A percentile compares a stretch with the other conserved stretches of the same genome.
phyloP scores from a whole-genome alignment of 2,329 filamentous ascomycete species.

The Arthrinium phaeospermum region DNA sequence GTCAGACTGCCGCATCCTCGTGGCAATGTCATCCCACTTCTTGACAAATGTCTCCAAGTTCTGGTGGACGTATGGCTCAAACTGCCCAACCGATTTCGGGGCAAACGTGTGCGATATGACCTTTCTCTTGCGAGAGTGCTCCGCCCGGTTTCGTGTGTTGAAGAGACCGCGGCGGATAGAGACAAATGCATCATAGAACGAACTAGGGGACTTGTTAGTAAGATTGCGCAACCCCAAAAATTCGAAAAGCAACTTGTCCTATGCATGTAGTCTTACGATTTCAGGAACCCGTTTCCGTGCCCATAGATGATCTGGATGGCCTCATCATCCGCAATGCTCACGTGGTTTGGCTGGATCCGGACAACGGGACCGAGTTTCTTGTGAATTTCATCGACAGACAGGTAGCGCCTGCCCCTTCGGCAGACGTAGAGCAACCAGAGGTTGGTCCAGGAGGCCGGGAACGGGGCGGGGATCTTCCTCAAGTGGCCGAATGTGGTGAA shows the following conservation, averaged over 20 bases:
- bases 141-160: conserved; percentile 81
- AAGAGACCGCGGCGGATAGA: conserved; percentile 86
- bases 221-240: too few species aligned
- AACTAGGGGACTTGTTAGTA: background rate
- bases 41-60: conserved; percentile 77
- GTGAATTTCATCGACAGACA: conserved; percentile 73
- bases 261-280: conserved; percentile 57
- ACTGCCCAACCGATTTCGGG: conserved; percentile 79
- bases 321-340: conserved; percentile 80
- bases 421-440: conserved; percentile 77
- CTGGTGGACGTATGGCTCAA: conserved; percentile 85
- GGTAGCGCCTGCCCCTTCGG: conserved; percentile 69
- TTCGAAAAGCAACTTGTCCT: background rate
- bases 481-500: conserved; percentile 58
- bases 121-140: conserved; percentile 90
- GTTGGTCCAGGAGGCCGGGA: conserved; percentile 71
- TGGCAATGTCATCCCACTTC: conserved; percentile 71
- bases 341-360: conserved; percentile 82
- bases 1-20: conserved; percentile 48
- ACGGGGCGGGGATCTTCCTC: conserved; percentile 65
- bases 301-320: conserved; percentile 81
- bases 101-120: conserved; percentile 87
- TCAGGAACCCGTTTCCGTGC: conserved; percentile 77
- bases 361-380: conserved; percentile 80
- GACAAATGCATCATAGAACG: conserved; percentile 89